These are phyloP conservation scores for Lentinula novae-zelandiae DNA, from an alignment of 1,284 basidiomycete genomes.

Conservation along the genomic window DNA sequence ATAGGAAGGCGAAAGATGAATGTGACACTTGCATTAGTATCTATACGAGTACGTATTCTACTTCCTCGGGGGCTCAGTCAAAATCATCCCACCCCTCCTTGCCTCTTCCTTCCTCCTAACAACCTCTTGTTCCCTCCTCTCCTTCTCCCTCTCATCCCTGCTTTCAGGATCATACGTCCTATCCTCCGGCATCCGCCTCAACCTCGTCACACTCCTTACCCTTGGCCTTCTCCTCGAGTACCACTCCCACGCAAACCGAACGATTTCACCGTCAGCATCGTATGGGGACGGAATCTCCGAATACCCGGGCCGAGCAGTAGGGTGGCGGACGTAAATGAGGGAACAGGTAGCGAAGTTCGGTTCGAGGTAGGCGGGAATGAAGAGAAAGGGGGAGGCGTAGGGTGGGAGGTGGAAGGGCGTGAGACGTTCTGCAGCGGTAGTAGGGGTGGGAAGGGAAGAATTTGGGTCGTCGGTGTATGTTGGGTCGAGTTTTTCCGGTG, in stretches of 20 bases:
- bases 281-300: slow-evolving; percentile 93
- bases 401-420: slow-evolving; percentile 87
- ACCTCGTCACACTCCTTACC: slow-evolving; percentile 64
- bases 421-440: slow-evolving; percentile 21
- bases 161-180: slow-evolving; percentile 26
- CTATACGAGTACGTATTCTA: no score
- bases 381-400: slow-evolving; percentile 89
- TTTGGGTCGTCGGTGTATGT: slow-evolving; percentile 19
- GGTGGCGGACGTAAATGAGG: slow-evolving; percentile 91
- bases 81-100: not conserved
- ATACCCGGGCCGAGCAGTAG: slow-evolving; percentile 89
- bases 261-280: slow-evolving; percentile 88
- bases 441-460: not conserved
- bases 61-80: not conserved
- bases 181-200: slow-evolving; percentile 71
- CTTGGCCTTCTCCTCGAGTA: slow-evolving; percentile 73
- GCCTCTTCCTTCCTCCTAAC: not conserved
- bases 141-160: not conserved
- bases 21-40: no score
- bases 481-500: slow-evolving; percentile 28
- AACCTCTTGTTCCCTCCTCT: slow-evolving; percentile 10
- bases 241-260: slow-evolving; percentile 91
- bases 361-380: slow-evolving; percentile 95
- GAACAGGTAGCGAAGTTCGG: slow-evolving; percentile 91
- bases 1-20: no score